Percentiles rank a stretch among this genome's conserved stretches.
Evolutionary conservation across 306 rosid species (phyloP).

Genomic region (Vachellia pachyceras): DNA sequence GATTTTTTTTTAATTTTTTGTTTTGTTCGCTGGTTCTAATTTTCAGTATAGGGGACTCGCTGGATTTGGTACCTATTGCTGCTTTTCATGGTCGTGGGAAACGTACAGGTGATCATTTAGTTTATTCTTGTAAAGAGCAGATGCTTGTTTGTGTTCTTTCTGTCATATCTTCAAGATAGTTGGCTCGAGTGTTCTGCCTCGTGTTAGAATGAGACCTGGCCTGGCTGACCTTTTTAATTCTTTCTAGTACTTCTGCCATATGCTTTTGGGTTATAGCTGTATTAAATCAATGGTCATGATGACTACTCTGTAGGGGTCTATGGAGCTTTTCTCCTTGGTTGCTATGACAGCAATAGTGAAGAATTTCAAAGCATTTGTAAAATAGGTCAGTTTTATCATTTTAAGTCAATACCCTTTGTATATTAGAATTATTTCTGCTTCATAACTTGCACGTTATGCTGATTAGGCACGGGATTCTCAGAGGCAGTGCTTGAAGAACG

Average conservation of each 20-base stretch:
- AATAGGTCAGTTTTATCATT: constrained; percentile 67
- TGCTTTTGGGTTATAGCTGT: constrained; percentile 22
- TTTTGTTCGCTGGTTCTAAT: constrained; percentile 36
- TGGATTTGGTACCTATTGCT: constrained; percentile 97
- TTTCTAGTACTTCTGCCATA: constrained; percentile 33
- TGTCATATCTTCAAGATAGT: not conserved
- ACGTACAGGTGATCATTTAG: constrained; percentile 75
- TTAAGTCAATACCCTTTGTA: constrained; percentile 19
- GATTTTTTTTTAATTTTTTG: constrained; percentile 6
- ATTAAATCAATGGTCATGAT: constrained; percentile 34
- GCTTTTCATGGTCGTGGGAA: constrained; percentile 97
- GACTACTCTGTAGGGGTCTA: constrained; percentile 71
- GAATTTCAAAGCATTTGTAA: constrained; percentile 96
- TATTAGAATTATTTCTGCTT: constrained; percentile 36
- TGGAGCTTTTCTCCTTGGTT: constrained; percentile 93
- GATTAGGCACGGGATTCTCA: constrained; percentile 82
- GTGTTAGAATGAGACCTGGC: not conserved
- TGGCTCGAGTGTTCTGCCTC: not conserved
- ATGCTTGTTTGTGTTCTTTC: constrained; percentile 11
- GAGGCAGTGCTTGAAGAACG: constrained; percentile 79
- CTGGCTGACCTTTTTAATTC: constrained; percentile 3
- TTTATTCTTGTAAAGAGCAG: constrained; percentile 21
- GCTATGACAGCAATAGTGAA: constrained; percentile 74
- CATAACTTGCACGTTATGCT: constrained; percentile 32
- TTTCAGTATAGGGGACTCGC: constrained; percentile 90